Conservation (phyloP, 2,329 filamentous ascomycete species). For the Trematosphaeria pertusa region DNA sequence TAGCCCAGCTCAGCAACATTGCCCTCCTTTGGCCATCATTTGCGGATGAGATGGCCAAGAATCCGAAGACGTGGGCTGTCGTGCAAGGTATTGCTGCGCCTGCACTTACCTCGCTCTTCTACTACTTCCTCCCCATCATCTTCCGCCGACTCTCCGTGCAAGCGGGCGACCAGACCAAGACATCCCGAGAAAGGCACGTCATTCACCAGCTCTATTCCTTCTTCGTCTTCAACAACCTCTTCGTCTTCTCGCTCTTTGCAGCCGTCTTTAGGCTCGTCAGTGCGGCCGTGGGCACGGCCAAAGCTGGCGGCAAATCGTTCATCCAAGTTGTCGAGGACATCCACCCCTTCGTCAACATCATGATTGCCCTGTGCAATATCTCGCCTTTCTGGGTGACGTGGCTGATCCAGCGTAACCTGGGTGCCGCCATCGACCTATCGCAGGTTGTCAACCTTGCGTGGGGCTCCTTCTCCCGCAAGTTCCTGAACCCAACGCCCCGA, state of each 20-base stretch:
- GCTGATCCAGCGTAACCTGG: constrained; percentile 88
- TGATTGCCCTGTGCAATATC: constrained; percentile 78
- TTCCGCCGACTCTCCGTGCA: constrained; percentile 86
- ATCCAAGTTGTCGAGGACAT: constrained; percentile 71
- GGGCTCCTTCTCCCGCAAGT: constrained; percentile 84
- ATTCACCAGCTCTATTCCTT: constrained; percentile 90
- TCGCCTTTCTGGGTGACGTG: constrained; percentile 84
- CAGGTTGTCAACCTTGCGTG: constrained; percentile 85
- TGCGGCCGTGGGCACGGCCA: constrained; percentile 65
- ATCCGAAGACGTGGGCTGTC: constrained; percentile 78
- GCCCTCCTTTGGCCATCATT: constrained; percentile 82
- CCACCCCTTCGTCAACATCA: constrained; percentile 68
- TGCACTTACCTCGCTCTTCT: constrained; percentile 84
- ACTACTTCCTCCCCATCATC: constrained; percentile 85
- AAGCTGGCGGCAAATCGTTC: constrained; percentile 61
- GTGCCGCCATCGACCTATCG: constrained; percentile 90
- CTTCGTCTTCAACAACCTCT: constrained; percentile 95
- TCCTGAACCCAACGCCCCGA: constrained; percentile 85
- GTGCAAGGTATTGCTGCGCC: constrained; percentile 93
- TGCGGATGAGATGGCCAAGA: constrained; percentile 64
- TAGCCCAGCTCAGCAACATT: constrained; percentile 84
- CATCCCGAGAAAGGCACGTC: constrained; percentile 88
- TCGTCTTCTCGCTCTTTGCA: constrained; percentile 93
- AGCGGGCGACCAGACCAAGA: constrained; percentile 90
- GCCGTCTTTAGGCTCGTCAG: constrained; percentile 78